Conservation (phyloP, 352 stramenopile genomes). For the Labyrinthula sp. region DNA sequence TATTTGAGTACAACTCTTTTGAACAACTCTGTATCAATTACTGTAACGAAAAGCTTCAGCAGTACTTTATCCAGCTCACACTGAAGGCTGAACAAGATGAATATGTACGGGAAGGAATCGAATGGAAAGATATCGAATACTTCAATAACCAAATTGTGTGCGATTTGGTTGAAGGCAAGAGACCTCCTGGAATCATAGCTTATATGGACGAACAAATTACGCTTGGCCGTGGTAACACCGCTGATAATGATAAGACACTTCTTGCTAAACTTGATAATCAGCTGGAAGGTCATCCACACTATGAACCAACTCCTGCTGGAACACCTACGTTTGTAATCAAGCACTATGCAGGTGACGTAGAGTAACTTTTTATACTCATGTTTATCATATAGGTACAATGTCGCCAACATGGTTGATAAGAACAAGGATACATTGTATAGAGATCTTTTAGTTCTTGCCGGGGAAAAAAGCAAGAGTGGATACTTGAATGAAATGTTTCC, state of each 20-base stretch:
- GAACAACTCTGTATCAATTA: constrained; percentile 72
- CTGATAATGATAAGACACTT: constrained; percentile 11
- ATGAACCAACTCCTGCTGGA: constrained; percentile 2
- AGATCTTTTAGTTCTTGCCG: constrained; percentile 48
- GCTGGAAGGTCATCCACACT: constrained; percentile 3
- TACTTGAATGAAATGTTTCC: constrained; percentile 40
- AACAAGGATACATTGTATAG: constrained; percentile 82
- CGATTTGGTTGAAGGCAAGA: constrained; percentile 52
- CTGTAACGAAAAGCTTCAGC: constrained; percentile 62
- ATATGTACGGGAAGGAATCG: constrained; percentile 40
- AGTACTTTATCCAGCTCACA: constrained; percentile 58
- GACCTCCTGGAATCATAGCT: constrained; percentile 4
- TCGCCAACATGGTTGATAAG: constrained; percentile 79
- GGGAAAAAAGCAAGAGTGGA: background rate
- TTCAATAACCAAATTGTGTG: constrained; percentile 64
- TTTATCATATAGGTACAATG: constrained; percentile 61
- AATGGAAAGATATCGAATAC: constrained; percentile 37
- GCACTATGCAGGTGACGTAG: constrained; percentile 66
- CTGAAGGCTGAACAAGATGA: constrained; percentile 52
- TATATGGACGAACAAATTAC: constrained; percentile 13
- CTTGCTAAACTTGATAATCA: constrained; percentile 21
- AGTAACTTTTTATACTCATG: constrained; percentile 1
- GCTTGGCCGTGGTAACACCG: background rate
- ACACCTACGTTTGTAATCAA: constrained; percentile 60
- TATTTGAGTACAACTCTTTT: constrained; percentile 59